These are phyloP conservation scores for Luffa aegyptiaca DNA, from an alignment of 306 rosid genomes.

Conservation along the genomic window DNA sequence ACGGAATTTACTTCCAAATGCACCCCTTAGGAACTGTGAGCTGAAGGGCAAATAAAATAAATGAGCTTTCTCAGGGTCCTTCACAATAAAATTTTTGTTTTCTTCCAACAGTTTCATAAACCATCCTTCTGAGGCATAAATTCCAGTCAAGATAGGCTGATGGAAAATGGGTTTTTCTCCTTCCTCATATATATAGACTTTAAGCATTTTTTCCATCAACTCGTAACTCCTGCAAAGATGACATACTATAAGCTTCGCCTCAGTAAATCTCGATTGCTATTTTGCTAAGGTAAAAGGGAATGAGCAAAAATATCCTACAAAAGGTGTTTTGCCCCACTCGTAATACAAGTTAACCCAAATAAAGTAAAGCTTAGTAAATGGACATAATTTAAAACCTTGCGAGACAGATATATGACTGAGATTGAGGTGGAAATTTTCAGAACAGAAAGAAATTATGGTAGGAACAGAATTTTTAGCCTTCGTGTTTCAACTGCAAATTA, in stretches of 20 bases:
- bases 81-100: slow-evolving; percentile 47
- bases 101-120: slow-evolving; percentile 75
- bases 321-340: neutral
- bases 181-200: slow-evolving; percentile 64
- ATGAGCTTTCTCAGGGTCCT: slow-evolving; percentile 70
- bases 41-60: slow-evolving; percentile 79
- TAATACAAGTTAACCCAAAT: neutral
- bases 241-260: neutral
- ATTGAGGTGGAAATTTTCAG: neutral
- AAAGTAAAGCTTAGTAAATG: neutral
- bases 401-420: neutral
- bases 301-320: neutral
- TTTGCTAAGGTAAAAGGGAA: neutral
- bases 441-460: neutral
- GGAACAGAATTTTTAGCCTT: neutral
- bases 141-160: slow-evolving; percentile 69
- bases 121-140: slow-evolving; percentile 96
- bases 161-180: slow-evolving; percentile 82
- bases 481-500: neutral
- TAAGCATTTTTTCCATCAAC: slow-evolving; percentile 68
- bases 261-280: neutral
- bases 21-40: slow-evolving; percentile 43
- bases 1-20: slow-evolving; percentile 25
- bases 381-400: neutral
- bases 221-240: slow-evolving; percentile 63